phyloP scores from a whole-genome alignment of 352 stramenopile species.

The Phytopythium mirpurense region DNA sequence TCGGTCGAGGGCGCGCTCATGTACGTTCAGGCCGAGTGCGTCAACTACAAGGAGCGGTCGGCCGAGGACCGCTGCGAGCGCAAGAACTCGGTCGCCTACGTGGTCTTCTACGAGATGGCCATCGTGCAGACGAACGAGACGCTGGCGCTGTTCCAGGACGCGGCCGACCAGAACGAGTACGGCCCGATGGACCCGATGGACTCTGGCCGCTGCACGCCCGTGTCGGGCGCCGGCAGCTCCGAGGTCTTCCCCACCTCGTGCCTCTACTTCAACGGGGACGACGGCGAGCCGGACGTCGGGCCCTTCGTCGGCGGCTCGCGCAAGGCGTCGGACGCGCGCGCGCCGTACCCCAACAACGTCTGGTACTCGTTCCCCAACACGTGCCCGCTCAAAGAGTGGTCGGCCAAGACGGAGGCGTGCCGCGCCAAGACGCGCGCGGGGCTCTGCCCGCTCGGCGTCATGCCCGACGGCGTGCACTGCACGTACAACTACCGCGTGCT shows the following conservation, averaged over 20 bases:
- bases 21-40: conserved; percentile 84
- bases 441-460: conserved; percentile 44
- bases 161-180: conserved; percentile 48
- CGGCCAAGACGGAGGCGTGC: conserved; percentile 38
- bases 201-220: conserved; percentile 51
- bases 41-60: conserved; percentile 69
- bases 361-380: conserved; percentile 84
- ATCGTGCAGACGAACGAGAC: conserved; percentile 77
- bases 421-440: conserved; percentile 35
- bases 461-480: conserved; percentile 53
- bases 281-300: conserved; percentile 55
- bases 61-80: conserved; percentile 49
- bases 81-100: conserved; percentile 78
- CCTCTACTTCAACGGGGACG: conserved; percentile 70
- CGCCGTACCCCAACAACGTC: conserved; percentile 63
- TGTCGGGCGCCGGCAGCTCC: conserved; percentile 14
- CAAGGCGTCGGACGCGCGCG: conserved; percentile 42
- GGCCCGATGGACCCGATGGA: conserved; percentile 66
- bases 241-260: conserved; percentile 45
- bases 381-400: conserved; percentile 49
- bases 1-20: conserved; percentile 80
- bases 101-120: conserved; percentile 81
- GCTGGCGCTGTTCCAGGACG: conserved; percentile 53
- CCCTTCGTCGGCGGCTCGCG: conserved; percentile 52
- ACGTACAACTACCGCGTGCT: conserved; percentile 65